Evolutionary conservation across 1,284 basidiomycete species (phyloP), one percentile per base, ranked within the genome.

Genomic region (Caloboletus inedulis): DNA sequence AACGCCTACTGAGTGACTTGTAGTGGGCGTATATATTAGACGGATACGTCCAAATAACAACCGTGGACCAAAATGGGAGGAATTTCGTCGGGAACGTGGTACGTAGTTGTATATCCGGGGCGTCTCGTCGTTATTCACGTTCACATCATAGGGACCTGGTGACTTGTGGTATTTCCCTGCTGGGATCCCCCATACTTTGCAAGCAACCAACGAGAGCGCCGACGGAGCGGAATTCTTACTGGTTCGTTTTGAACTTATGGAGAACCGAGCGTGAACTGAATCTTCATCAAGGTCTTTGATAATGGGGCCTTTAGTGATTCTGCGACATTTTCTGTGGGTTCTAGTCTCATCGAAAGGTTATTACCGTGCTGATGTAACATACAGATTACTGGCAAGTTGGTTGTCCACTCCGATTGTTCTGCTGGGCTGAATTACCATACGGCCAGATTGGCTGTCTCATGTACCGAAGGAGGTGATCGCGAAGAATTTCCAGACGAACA

Each of bases 21-120:
- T 16, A 63, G 79, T 87, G 84, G 86, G 81, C 81, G 1, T 87
- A 86, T 55, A 76, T 87, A 18, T 61, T 87, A 39, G 81, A 77
- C 63, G 86, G 87, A 27, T 72, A 73, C 9, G 80, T 80, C 3
- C 82, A 86, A 67, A 71, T 91, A 35, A 77, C 84, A 0, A 69
- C 82, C 1, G 77, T 89, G 13, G 80, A 85, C 60, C 52, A 75
- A 1, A 69, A 84, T 2, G 87, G 87, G 3, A 76, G 75, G 54
- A 88, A 84, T 66, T 86, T 78, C 57, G 66, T 85, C 30, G 77
- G 72, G 2, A 82, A 74, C 16, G 77, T 81, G 41, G 81, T 82
- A 68, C 44, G 75, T 39, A 43, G 48, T 42, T 27, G 2, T 52
- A 25, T 18, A 2, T 30, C 25, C 6, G 5, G 8, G 18, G 12